Conservation (phyloP, 2,329 filamentous ascomycete genomes). For the Dactylellina parvicollis region DNA sequence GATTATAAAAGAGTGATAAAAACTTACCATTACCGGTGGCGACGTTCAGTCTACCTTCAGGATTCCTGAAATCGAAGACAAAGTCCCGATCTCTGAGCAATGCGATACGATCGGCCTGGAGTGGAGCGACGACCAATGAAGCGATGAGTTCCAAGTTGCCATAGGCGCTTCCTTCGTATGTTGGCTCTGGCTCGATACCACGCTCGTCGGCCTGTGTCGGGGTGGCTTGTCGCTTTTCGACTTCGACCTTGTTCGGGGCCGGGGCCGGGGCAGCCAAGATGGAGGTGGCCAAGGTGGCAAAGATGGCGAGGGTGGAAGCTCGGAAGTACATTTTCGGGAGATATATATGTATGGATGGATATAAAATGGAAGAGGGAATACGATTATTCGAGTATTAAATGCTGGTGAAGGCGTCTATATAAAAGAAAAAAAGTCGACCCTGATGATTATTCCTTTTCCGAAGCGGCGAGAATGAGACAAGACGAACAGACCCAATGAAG, state of each 20-base stretch:
- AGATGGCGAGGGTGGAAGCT: constrained; percentile 37
- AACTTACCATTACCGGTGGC: constrained; percentile 54
- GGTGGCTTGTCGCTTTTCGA: constrained; percentile 34
- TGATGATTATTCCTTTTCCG: constrained; percentile 29
- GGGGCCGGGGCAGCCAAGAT: constrained; percentile 49
- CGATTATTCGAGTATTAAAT: constrained; percentile 28
- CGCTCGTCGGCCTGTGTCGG: constrained; percentile 14
- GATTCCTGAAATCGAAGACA: constrained; percentile 65
- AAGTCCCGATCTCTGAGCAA: constrained; percentile 63
- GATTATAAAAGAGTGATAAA: constrained; percentile 48
- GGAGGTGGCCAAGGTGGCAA: constrained; percentile 37
- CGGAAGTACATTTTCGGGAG: constrained; percentile 40
- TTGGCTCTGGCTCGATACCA: constrained; percentile 27
- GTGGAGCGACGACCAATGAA: constrained; percentile 37
- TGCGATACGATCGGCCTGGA: constrained; percentile 43
- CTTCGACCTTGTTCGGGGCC: constrained; percentile 37
- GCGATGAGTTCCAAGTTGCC: constrained; percentile 46
- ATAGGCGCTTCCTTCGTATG: constrained; percentile 45
- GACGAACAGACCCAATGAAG: constrained; percentile 48
- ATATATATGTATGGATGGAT: not conserved
- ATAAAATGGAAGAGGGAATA: not conserved
- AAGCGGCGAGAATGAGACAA: constrained; percentile 20
- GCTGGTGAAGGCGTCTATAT: constrained; percentile 9
- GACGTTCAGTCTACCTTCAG: constrained; percentile 24
- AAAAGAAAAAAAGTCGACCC: constrained; percentile 2